A percentile compares a stretch with the other conserved stretches of the same genome.
Evolutionary conservation across 1,284 basidiomycete species (phyloP).

Genomic region (Ustilago shanxiensis): DNA sequence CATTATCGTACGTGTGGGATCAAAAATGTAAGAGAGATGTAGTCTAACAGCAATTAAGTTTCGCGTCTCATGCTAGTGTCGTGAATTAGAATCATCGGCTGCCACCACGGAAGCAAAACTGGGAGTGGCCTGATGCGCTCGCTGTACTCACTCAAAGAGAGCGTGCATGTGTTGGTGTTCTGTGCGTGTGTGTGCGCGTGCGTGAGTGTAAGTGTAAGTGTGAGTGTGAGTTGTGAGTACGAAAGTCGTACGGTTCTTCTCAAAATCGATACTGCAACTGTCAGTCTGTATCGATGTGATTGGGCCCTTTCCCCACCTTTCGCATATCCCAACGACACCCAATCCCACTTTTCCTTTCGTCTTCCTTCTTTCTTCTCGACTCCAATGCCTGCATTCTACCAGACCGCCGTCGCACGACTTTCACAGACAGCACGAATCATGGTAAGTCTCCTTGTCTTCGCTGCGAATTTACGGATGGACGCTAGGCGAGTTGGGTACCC

Average conservation of each 20-base stretch:
- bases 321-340: constrained; percentile 15
- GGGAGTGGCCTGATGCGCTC: neutral
- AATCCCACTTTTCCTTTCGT: neutral
- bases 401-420: constrained; percentile 57
- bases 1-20: neutral
- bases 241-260: constrained; percentile 42
- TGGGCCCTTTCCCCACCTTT: constrained; percentile 35
- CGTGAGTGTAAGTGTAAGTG: neutral
- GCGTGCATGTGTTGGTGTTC: neutral
- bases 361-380: constrained; percentile 13
- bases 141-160: too few species aligned
- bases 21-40: neutral
- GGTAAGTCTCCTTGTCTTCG: constrained; percentile 41
- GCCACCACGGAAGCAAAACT: neutral
- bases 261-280: constrained; percentile 28
- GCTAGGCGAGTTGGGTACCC: neutral
- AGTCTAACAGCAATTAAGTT: too few species aligned
- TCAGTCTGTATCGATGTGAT: constrained; percentile 14
- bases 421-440: constrained; percentile 60
- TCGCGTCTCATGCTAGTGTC: too few species aligned
- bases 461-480: neutral
- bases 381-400: constrained; percentile 58
- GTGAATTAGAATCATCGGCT: too few species aligned
- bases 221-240: neutral
- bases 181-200: neutral